Conservation (phyloP, 768 basidiomycete species). For the Austroboletus festivus region DNA sequence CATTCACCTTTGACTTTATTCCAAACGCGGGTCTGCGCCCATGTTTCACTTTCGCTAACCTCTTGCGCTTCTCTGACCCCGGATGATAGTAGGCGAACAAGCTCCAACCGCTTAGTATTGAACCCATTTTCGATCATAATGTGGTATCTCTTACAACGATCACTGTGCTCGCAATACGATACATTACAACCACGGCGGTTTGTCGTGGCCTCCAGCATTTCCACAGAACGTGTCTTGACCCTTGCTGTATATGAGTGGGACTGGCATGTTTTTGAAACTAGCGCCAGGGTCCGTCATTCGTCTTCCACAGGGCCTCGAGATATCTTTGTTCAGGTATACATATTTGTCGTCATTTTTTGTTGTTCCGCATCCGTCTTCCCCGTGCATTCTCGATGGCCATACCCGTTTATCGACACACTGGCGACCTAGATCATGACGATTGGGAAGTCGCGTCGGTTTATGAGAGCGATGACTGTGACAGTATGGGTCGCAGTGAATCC, state of each 20-base stretch:
- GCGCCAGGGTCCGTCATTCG: background rate
- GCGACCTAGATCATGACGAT: slow-evolving; percentile 20
- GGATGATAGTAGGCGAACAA: background rate
- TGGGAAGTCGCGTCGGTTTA: slow-evolving; percentile 31
- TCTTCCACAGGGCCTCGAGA: slow-evolving; percentile 3
- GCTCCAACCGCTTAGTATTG: background rate
- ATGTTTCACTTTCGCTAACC: background rate
- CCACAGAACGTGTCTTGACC: slow-evolving; percentile 24
- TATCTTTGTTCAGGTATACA: background rate
- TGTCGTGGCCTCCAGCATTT: slow-evolving; percentile 21
- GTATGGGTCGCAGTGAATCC: slow-evolving; percentile 20
- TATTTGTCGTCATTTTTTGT: background rate
- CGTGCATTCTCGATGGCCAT: slow-evolving; percentile 17
- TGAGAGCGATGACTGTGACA: slow-evolving; percentile 29
- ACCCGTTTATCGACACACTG: slow-evolving; percentile 27
- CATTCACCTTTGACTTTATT: background rate
- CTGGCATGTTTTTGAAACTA: slow-evolving; percentile 3
- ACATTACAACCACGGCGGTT: slow-evolving; percentile 20
- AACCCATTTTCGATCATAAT: slow-evolving; percentile 8
- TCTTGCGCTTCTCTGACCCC: background rate
- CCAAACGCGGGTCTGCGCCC: background rate
- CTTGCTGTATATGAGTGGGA: slow-evolving; percentile 26
- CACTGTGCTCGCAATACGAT: slow-evolving; percentile 2
- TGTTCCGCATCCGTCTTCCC: background rate
- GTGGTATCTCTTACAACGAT: slow-evolving; percentile 9